Base-by-base conservation (phyloP, 768 basidiomycete species). In the Boletus vinaceobasis region DNA sequence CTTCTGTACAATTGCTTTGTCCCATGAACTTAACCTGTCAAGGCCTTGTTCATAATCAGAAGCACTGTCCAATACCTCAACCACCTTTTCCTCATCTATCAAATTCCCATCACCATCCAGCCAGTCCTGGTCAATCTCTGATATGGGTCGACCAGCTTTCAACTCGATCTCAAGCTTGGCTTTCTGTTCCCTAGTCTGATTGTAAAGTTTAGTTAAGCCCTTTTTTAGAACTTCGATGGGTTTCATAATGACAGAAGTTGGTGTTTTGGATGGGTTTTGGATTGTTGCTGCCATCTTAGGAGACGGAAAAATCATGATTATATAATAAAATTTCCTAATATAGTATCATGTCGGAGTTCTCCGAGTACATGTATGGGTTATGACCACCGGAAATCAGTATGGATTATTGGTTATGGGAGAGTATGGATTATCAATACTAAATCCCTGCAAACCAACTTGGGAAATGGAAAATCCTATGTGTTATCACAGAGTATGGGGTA, bases 161-260 rank as follows among this genome's bases (percentile, higher is more conserved):
- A 62, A 37, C 19, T 56, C 27, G 7, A 19, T 27, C 2, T 52
- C 10, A 15, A 68, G 53, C 32, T 23, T 37, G 1, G 52, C 39
- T 37, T 57, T 62, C 15, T 49, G 10, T 5, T 48, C 59, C 44
- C 37, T 43, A 15, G 57, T 40, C 23, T 61, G 50, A 29, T n/a
- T 23, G 35, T 40, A 23, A 37, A 69, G 57, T 60, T 56, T 2
- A 69, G 60, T 26, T n/a, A n/a, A n/a, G n/a, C n/a, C n/a, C n/a
- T n/a, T n/a, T n/a, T n/a, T n/a, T n/a, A n/a, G n/a, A n/a, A 56
- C 13, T 0, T 57, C 35, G 19, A 66, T n/a, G 9, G 51, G 48
- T 39, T 47, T 55, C 53, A 59, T 60, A 51, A 19, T 31, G n/a
- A 32, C 7, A 7, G 43, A 51, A 38, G 32, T 57, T 52, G 52